Conservation (phyloP, 2,329 filamentous ascomycete species). For the Trichoderma endophyticum region DNA sequence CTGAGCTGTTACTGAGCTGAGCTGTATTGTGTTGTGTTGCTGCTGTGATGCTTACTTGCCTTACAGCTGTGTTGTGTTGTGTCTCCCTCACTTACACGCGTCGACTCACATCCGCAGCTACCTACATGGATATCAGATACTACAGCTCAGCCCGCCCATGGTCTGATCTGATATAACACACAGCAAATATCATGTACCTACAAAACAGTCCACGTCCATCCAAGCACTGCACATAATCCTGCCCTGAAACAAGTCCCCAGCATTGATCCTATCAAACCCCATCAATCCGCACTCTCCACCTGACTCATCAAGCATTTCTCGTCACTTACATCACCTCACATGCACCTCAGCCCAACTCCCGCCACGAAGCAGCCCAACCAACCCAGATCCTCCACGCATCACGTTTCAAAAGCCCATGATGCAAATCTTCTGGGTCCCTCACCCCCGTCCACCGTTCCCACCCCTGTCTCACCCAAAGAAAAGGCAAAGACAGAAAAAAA, state of each 20-base stretch:
- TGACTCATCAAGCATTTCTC: neutral
- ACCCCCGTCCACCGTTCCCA: neutral
- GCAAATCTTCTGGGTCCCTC: neutral
- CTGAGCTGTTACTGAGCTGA: neutral
- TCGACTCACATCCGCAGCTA: neutral
- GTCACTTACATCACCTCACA: constrained; percentile 9
- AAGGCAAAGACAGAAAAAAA: neutral
- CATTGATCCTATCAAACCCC: neutral
- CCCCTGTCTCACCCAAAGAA: neutral
- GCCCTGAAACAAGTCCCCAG: neutral
- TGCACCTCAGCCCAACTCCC: constrained; percentile 2
- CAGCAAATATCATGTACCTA: neutral
- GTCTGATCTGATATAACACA: neutral
- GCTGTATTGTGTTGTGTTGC: neutral
- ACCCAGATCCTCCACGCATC: constrained; percentile 12
- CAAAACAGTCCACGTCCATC: neutral
- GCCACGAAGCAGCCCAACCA: constrained; percentile 14
- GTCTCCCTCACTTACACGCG: neutral
- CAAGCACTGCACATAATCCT: neutral
- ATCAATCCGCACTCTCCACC: neutral
- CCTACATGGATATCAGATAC: too few relatives aligned
- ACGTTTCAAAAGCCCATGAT: neutral
- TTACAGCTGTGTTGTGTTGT: neutral
- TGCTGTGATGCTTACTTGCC: neutral
- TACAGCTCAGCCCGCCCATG: too few relatives aligned